Conservation (phyloP, 2,329 filamentous ascomycete species). For the Exophiala viscosa region DNA sequence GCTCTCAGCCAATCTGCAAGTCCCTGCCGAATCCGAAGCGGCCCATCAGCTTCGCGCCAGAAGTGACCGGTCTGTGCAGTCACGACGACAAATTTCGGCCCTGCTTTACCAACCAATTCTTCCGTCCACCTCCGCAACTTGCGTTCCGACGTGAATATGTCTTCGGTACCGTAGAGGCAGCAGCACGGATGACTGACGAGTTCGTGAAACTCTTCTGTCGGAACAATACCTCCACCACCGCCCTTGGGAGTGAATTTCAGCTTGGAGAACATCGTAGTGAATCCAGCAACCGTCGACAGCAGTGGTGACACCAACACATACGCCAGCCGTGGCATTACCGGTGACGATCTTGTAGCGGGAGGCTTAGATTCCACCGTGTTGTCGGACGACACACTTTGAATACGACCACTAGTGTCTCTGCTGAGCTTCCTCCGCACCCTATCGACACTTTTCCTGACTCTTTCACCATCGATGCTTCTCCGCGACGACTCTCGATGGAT, state of each 20-base stretch:
- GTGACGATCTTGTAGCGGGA: conserved; percentile 14
- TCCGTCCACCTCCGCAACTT: conserved; percentile 65
- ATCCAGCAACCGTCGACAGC: conserved; percentile 50
- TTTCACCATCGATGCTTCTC: conserved; percentile 36
- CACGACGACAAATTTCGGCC: conserved; percentile 43
- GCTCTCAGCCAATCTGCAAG: conserved; percentile 15
- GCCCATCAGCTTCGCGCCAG: conserved; percentile 19
- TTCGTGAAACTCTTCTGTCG: conserved; percentile 41
- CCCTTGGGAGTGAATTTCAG: conserved; percentile 36
- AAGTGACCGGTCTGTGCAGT: conserved; percentile 20
- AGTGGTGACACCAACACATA: conserved; percentile 66
- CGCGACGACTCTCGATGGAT: conserved; percentile 40
- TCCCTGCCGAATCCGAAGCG: conserved; percentile 11
- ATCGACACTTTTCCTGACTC: conserved; percentile 40
- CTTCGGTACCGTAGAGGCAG: conserved; percentile 68
- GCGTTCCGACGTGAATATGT: conserved; percentile 66
- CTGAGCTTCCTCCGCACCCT: conserved; percentile 32
- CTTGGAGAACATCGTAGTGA: conserved; percentile 60
- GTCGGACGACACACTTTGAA: not conserved
- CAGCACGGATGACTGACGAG: conserved; percentile 13
- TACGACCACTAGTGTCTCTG: conserved; percentile 9
- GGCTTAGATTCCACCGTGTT: conserved; percentile 15
- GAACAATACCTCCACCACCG: conserved; percentile 52
- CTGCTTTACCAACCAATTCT: conserved; percentile 45
- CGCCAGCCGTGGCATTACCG: conserved; percentile 32